These are phyloP conservation scores for Alternaria triticina DNA, from an alignment of 2,329 filamentous ascomycete genomes.

Conservation along the genomic window DNA sequence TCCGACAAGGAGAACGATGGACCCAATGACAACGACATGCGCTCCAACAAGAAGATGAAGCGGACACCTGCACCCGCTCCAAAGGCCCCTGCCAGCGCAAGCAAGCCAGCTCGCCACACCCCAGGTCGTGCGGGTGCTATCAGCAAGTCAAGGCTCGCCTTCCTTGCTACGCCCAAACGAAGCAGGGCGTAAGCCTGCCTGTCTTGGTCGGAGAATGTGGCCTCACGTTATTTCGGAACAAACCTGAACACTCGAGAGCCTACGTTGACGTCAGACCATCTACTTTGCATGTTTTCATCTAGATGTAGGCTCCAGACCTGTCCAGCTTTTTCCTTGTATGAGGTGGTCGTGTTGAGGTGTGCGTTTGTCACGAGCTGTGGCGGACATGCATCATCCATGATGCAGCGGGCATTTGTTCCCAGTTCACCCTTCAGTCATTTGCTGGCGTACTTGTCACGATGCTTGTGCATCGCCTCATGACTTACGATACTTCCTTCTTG, in stretches of 20 bases:
- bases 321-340: not conserved
- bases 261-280: no score
- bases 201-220: not conserved
- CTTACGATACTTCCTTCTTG: slow-evolving; percentile 4
- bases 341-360: not conserved
- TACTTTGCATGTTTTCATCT: no score
- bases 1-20: slow-evolving; percentile 55
- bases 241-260: no score
- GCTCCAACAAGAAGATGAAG: slow-evolving; percentile 45
- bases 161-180: slow-evolving; percentile 49
- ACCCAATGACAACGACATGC: slow-evolving; percentile 33
- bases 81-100: slow-evolving; percentile 38
- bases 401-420: not conserved
- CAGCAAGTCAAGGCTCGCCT: slow-evolving; percentile 47
- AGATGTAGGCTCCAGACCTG: no score
- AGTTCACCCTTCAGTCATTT: not conserved
- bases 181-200: slow-evolving; percentile 27
- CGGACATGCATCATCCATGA: not conserved
- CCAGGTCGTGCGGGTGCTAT: slow-evolving; percentile 39
- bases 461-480: slow-evolving; percentile 1
- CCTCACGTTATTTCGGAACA: not conserved
- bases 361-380: not conserved
- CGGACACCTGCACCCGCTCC: slow-evolving; percentile 27
- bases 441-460: slow-evolving; percentile 14
- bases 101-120: slow-evolving; percentile 40